Evolutionary conservation across 441 rosid species (phyloP).

Genomic region (Euphorbia schlechtendalii): DNA sequence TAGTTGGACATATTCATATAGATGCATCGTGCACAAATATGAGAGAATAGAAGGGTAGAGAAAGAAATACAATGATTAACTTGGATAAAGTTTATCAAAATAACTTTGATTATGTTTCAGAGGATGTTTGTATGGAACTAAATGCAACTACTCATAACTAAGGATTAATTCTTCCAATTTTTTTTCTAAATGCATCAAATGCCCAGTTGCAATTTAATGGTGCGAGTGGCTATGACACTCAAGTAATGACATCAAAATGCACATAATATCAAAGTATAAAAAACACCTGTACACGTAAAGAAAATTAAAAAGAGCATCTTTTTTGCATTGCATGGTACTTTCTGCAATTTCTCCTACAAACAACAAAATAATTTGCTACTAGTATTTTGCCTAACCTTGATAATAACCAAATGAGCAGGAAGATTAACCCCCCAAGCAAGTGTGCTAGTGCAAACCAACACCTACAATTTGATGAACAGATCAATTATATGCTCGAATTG

Average conservation of each 20-base stretch:
- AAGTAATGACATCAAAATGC: not conserved
- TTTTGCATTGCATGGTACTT: not conserved
- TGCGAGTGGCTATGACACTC: not conserved
- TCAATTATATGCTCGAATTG: not conserved
- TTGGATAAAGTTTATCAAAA: not conserved
- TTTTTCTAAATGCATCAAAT: not conserved
- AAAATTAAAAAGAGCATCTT: not conserved
- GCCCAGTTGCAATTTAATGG: not conserved
- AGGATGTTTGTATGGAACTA: not conserved
- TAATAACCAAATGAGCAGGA: slow-evolving; percentile 97
- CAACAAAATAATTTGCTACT: not conserved
- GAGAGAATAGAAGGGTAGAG: slow-evolving; percentile 1
- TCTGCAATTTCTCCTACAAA: not conserved
- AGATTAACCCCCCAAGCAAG: slow-evolving; percentile 99
- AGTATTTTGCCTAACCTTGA: slow-evolving; percentile 51
- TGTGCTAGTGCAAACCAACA: slow-evolving; percentile 94
- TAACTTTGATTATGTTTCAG: not conserved
- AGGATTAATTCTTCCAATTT: not conserved
- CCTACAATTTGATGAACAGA: slow-evolving; percentile 39
- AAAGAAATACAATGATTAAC: not conserved
- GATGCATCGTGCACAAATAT: not conserved
- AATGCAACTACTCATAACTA: not conserved
- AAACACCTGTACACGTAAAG: not conserved
- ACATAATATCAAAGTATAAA: not conserved
- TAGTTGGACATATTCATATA: not conserved